Percentiles rank a stretch among this genome's conserved stretches.
phyloP scores from a whole-genome alignment of 768 basidiomycete genomes.

The Auricularia sp. region DNA sequence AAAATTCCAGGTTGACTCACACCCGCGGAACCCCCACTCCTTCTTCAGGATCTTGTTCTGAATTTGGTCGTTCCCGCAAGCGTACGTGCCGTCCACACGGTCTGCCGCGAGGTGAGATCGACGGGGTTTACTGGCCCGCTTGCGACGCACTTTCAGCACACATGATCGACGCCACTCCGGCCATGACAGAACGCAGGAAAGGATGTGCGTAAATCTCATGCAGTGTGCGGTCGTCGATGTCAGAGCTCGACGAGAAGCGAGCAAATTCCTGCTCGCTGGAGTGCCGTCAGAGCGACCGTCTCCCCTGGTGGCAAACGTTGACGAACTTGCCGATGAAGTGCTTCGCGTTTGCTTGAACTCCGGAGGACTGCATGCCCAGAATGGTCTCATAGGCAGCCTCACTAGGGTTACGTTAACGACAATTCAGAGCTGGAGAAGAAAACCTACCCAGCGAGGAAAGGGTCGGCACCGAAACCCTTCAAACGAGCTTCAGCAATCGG shows the following conservation, averaged over 20 bases:
- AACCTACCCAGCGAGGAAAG: conserved; percentile 11
- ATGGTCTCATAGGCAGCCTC: conserved; percentile 17
- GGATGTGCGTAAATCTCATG: conserved; percentile 16
- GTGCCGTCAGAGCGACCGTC: background rate
- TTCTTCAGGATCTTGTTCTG: conserved; percentile 26
- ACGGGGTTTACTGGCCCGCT: background rate
- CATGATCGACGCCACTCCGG: conserved; percentile 14
- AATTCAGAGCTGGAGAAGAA: background rate
- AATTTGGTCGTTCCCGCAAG: conserved; percentile 23
- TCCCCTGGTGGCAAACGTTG: background rate
- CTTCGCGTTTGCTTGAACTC: conserved; percentile 18
- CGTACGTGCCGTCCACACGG: conserved; percentile 23
- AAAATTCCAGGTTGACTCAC: background rate
- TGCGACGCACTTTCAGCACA: conserved; percentile 6
- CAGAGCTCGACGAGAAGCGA: conserved; percentile 7
- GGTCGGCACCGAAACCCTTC: conserved; percentile 9
- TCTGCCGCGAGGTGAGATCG: background rate
- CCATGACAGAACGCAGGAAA: conserved; percentile 11
- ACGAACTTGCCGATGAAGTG: conserved; percentile 13
- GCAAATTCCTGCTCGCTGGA: conserved; percentile 12
- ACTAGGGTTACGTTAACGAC: background rate
- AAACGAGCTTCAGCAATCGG: background rate
- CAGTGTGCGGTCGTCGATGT: conserved; percentile 16
- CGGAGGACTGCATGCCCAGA: conserved; percentile 13
- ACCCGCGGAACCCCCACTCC: conserved; percentile 27